These are phyloP conservation scores for Clitopilus hobsonii DNA, from an alignment of 768 basidiomycete species.

Conservation along the genomic window DNA sequence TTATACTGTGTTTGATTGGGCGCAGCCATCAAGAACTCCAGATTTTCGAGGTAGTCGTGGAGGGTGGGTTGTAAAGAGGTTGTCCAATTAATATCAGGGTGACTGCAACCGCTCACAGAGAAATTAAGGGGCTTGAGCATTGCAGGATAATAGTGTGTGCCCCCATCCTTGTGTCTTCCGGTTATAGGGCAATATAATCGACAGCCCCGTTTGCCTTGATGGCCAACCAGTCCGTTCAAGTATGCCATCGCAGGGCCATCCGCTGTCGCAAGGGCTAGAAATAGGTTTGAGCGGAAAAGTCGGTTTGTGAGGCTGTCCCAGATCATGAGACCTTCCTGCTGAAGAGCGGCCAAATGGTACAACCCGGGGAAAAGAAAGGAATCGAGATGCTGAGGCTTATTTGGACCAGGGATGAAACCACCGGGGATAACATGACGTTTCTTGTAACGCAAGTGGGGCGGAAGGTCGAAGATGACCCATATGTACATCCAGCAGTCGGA, in stretches of 20 bases:
- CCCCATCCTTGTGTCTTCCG: constrained; percentile 23
- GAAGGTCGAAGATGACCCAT: constrained; percentile 30
- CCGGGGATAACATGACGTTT: constrained; percentile 18
- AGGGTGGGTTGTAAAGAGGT: constrained; percentile 7
- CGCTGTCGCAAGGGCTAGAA: constrained; percentile 18
- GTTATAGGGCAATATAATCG: constrained; percentile 22
- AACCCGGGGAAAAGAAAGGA: constrained; percentile 16
- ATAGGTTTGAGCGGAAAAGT: constrained; percentile 5
- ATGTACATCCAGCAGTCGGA: constrained; percentile 40
- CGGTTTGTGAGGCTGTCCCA: constrained; percentile 16
- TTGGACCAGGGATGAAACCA: constrained; percentile 23
- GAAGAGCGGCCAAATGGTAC: constrained; percentile 17
- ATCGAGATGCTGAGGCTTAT: constrained; percentile 20
- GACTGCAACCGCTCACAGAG: constrained; percentile 13
- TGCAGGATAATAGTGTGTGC: constrained; percentile 28
- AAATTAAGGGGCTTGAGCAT: constrained; percentile 20
- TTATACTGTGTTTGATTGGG: constrained; percentile 11
- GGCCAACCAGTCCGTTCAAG: constrained; percentile 29
- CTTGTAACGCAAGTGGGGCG: constrained; percentile 19
- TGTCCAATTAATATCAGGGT: constrained; percentile 16
- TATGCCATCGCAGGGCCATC: constrained; percentile 28
- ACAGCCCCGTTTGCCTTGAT: constrained; percentile 31
- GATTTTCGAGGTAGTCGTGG: constrained; percentile 8
- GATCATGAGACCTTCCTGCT: constrained; percentile 20
- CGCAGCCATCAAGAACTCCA: constrained; percentile 11